These are phyloP conservation scores for Pseudoturritis turrita DNA, from an alignment of 345 rosid genomes.

Conservation along the genomic window DNA sequence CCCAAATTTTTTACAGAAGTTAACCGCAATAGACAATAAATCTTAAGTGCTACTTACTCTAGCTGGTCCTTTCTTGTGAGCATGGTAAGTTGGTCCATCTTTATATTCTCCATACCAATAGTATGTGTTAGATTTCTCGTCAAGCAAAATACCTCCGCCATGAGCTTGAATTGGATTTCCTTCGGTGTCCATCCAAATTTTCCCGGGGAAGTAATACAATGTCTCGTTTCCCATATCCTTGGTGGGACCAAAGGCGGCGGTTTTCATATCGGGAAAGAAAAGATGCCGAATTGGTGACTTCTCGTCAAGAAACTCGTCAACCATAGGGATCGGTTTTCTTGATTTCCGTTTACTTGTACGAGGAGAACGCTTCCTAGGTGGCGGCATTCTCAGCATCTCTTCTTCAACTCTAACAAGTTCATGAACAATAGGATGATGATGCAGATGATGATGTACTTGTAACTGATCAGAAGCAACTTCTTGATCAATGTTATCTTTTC, in stretches of 20 bases:
- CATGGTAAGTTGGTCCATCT: conserved; percentile 86
- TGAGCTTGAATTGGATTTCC: conserved; percentile 95
- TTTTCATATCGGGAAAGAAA: conserved; percentile 71
- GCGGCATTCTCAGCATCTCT: conserved; percentile 70
- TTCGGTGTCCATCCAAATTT: conserved; percentile 86
- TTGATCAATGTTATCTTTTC: conserved; percentile 32
- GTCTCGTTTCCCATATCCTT: conserved; percentile 53
- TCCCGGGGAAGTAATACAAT: conserved; percentile 59
- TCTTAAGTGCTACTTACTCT: conserved; percentile 50
- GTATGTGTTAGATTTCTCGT: conserved; percentile 52
- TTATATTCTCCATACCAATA: conserved; percentile 96
- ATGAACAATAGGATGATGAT: conserved; percentile 40
- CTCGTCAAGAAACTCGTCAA: conserved; percentile 97
- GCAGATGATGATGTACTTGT: conserved; percentile 21
- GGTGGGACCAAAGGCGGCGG: conserved; percentile 49
- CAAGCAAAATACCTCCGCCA: conserved; percentile 80
- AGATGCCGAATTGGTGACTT: conserved; percentile 70
- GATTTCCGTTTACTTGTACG: conserved; percentile 82
- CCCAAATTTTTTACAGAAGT: neutral
- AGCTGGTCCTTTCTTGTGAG: conserved; percentile 72
- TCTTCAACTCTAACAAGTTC: conserved; percentile 78
- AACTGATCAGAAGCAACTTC: conserved; percentile 23
- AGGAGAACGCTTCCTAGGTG: conserved; percentile 77
- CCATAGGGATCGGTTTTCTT: conserved; percentile 49
- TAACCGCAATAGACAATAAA: neutral